These are phyloP conservation scores for Vitis hybrid DNA, from an alignment of 177 flowering plant genomes.

Conservation along the genomic window DNA sequence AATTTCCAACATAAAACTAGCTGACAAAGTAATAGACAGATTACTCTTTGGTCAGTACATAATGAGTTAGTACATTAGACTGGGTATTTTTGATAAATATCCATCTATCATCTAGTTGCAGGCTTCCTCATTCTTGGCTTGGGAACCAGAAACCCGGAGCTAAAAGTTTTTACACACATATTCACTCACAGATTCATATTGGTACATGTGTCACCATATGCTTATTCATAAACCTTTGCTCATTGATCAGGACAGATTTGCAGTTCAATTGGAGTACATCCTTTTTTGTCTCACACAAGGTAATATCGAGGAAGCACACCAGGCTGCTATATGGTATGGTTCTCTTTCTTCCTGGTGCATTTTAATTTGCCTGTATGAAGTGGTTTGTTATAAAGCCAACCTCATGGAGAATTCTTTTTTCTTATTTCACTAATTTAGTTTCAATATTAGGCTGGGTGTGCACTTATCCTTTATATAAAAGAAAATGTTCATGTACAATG, in stretches of 20 bases:
- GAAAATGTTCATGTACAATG: neutral
- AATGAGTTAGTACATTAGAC: too few relatives aligned
- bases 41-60: too few relatives aligned
- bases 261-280: slow-evolving; percentile 48
- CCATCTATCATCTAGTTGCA: too few relatives aligned
- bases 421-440: neutral
- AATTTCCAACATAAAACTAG: too few relatives aligned
- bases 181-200: neutral
- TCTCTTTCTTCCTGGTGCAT: neutral
- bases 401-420: neutral
- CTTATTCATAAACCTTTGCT: neutral
- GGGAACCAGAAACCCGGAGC: neutral
- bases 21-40: too few relatives aligned
- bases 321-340: slow-evolving; percentile 48
- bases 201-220: neutral
- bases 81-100: too few relatives aligned
- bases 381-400: neutral
- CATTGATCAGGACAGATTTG: slow-evolving; percentile 45
- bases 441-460: neutral
- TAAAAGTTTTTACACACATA: neutral
- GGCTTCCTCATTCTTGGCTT: too few relatives aligned
- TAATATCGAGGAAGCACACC: slow-evolving; percentile 41
- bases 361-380: neutral
- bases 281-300: slow-evolving; percentile 44
- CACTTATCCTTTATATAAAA: neutral